phyloP scores from a whole-genome alignment of 345 rosid species.

The Toxicodendron radicans region DNA sequence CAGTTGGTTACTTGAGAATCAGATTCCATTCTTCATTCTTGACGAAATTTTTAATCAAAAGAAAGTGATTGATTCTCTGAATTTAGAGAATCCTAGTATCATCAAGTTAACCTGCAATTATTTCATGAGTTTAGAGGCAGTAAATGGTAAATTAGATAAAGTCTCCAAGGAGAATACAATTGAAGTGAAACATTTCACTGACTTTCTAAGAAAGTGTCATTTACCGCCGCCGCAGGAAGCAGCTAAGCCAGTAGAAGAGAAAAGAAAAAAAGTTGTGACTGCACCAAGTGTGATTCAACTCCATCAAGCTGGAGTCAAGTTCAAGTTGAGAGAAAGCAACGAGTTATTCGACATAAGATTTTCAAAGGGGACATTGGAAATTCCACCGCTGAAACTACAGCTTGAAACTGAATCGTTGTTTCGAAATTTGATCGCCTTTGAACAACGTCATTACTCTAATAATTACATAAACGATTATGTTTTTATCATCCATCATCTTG shows the following conservation, averaged over 20 bases:
- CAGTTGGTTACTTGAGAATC: slow-evolving; percentile 28
- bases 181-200: too few relatives aligned
- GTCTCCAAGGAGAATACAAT: too few relatives aligned
- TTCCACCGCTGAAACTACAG: slow-evolving; percentile 30
- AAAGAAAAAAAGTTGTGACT: slow-evolving; percentile 1
- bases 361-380: slow-evolving; percentile 25
- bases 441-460: slow-evolving; percentile 29
- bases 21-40: slow-evolving; percentile 16
- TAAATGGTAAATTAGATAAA: too few relatives aligned
- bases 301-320: slow-evolving; percentile 39
- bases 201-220: too few relatives aligned
- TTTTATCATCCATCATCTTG: neutral
- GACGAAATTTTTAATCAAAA: slow-evolving; percentile 16
- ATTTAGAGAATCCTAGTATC: too few relatives aligned
- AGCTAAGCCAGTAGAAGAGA: too few relatives aligned
- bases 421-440: slow-evolving; percentile 37
- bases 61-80: too few relatives aligned
- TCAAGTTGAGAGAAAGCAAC: slow-evolving; percentile 15
- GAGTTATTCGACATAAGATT: slow-evolving; percentile 30
- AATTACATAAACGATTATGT: slow-evolving; percentile 25
- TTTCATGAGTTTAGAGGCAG: too few relatives aligned
- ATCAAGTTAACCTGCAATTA: too few relatives aligned
- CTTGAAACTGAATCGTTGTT: slow-evolving; percentile 30
- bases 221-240: too few relatives aligned
- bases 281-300: slow-evolving; percentile 36